Conservation (phyloP, 2,329 filamentous ascomycete genomes). For the Penicillium expansum region DNA sequence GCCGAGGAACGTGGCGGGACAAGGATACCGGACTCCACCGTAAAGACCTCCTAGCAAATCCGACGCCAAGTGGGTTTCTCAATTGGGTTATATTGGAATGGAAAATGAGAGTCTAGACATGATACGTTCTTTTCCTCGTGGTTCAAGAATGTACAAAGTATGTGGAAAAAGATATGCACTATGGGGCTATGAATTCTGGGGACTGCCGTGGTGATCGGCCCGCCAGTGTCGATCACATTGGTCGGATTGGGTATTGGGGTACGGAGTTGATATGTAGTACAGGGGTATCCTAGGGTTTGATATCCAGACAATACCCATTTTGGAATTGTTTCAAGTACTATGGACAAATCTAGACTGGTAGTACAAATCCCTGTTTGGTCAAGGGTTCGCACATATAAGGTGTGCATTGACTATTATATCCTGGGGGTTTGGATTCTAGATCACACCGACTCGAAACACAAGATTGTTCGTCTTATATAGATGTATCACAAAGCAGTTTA, state of each 20-base stretch:
- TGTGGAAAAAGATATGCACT: not conserved
- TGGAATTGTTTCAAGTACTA: not conserved
- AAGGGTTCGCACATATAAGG: not conserved
- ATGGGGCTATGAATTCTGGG: slow-evolving; percentile 4
- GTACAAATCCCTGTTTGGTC: not conserved
- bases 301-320: not conserved
- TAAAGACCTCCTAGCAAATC: not conserved
- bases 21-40: not conserved
- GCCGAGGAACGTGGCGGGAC: slow-evolving; percentile 5
- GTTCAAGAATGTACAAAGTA: not conserved
- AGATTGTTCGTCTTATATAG: no score
- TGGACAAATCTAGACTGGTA: not conserved
- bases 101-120: no score
- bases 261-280: not conserved
- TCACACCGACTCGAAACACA: not conserved
- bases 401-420: not conserved
- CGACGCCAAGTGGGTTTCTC: not conserved
- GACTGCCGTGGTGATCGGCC: slow-evolving; percentile 1
- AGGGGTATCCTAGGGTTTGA: not conserved
- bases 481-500: not conserved
- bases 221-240: slow-evolving; percentile 3
- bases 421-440: not conserved
- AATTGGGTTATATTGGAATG: not conserved
- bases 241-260: not conserved
- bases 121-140: not conserved